A percentile compares a stretch with the other conserved stretches of the same genome.
Evolutionary conservation across 805 yeast genomes (phyloP).

Genomic region (Helenozyma rhizophorensis): DNA sequence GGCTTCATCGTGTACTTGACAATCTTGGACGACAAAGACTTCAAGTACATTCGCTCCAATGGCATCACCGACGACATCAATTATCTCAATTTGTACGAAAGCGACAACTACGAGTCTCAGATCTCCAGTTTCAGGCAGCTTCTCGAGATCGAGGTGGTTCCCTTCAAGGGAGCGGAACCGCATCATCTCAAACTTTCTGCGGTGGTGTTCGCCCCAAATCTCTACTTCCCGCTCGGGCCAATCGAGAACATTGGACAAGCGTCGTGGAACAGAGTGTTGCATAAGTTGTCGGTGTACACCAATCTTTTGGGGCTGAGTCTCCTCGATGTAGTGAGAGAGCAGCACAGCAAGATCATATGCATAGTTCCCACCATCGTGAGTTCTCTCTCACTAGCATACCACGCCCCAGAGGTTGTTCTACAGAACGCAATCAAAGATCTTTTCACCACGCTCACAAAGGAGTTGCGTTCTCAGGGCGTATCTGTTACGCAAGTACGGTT

Average conservation of each 20-base stretch:
- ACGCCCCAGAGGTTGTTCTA: constrained; percentile 58
- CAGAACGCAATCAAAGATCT: constrained; percentile 39
- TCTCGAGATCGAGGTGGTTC: constrained; percentile 50
- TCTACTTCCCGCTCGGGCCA: constrained; percentile 65
- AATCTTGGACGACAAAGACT: constrained; percentile 57
- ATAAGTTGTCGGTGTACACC: constrained; percentile 45
- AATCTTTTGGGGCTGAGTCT: constrained; percentile 53
- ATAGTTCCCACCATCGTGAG: constrained; percentile 55
- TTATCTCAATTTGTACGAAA: constrained; percentile 53
- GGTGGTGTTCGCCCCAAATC: constrained; percentile 65
- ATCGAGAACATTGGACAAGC: constrained; percentile 49
- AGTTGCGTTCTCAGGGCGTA: constrained; percentile 30
- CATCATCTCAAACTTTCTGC: constrained; percentile 58
- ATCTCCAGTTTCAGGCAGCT: constrained; percentile 46
- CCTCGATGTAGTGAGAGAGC: constrained; percentile 47
- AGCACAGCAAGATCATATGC: constrained; percentile 43
- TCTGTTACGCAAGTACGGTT: constrained; percentile 37
- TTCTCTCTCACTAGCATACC: constrained; percentile 54
- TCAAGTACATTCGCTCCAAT: constrained; percentile 43
- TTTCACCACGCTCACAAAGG: constrained; percentile 33
- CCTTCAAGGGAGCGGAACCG: constrained; percentile 55
- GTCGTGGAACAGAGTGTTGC: constrained; percentile 50
- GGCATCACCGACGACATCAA: constrained; percentile 69
- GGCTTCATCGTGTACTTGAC: constrained; percentile 82
- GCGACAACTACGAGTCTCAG: constrained; percentile 41